phyloP scores from a whole-genome alignment of 768 basidiomycete species.

The Gloeostereum incarnatum region DNA sequence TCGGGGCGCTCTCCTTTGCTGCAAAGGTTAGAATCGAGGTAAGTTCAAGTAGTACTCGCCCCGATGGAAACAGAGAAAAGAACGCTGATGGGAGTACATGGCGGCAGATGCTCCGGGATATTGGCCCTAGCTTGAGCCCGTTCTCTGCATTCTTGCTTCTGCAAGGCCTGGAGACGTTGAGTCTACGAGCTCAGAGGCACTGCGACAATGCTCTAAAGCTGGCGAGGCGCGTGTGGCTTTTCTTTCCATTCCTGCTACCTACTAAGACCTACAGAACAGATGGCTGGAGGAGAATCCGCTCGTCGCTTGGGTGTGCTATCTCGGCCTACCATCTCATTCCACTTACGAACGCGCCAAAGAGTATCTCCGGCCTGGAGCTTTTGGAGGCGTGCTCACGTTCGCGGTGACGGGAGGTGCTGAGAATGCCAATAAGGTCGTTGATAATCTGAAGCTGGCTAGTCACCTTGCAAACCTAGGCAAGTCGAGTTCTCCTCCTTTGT shows the following conservation, averaged over 20 bases:
- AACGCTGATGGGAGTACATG: no score
- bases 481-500: no score
- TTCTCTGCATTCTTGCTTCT: constrained; percentile 68
- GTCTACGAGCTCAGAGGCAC: constrained; percentile 63
- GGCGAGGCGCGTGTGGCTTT: constrained; percentile 31
- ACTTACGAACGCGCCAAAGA: constrained; percentile 51
- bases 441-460: constrained; percentile 61
- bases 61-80: no score
- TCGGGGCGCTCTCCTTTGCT: constrained; percentile 56
- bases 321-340: constrained; percentile 54
- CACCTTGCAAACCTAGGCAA: constrained; percentile 65
- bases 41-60: no score
- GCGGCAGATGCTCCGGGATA: constrained; percentile 47
- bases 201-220: constrained; percentile 61
- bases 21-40: constrained; percentile 52
- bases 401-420: constrained; percentile 47
- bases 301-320: constrained; percentile 73
- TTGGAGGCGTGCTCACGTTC: constrained; percentile 71
- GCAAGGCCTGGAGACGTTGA: constrained; percentile 75
- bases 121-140: constrained; percentile 60
- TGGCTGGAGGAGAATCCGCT: constrained; percentile 58
- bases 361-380: constrained; percentile 43
- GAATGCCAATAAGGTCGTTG: constrained; percentile 53
- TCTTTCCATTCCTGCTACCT: not conserved
- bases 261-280: constrained; percentile 13